phyloP scores from a whole-genome alignment of 2,329 filamentous ascomycete genomes.

The Pezicula neosporulosa region DNA sequence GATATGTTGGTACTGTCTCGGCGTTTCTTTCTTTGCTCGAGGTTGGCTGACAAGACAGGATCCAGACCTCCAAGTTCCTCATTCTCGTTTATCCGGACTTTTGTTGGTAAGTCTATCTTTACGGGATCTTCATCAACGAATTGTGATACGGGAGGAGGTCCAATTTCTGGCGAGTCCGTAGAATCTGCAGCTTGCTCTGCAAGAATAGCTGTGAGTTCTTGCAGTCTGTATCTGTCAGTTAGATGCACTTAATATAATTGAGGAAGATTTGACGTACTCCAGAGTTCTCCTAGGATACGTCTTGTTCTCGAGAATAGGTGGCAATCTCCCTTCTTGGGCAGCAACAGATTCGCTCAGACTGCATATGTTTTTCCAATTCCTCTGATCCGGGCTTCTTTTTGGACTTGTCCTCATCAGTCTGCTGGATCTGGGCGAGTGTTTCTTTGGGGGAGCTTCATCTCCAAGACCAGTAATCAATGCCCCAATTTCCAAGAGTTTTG shows the following conservation, averaged over 20 bases:
- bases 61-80: conserved; percentile 18
- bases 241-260: conserved; percentile 19
- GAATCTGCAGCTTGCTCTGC: conserved; percentile 27
- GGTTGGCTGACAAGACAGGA: conserved; percentile 23
- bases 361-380: conserved; percentile 45
- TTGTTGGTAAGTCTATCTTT: conserved; percentile 47
- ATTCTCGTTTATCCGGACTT: conserved; percentile 6
- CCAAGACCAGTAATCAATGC: conserved; percentile 65
- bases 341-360: conserved; percentile 30
- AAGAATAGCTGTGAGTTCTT: conserved; percentile 23
- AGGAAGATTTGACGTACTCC: conserved; percentile 46
- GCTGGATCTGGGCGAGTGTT: conserved; percentile 38
- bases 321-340: conserved; percentile 42
- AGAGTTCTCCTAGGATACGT: conserved; percentile 64
- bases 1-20: conserved; percentile 22
- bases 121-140: conserved; percentile 54
- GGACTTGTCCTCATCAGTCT: conserved; percentile 31
- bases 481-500: conserved; percentile 68
- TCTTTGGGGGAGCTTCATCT: conserved; percentile 52
- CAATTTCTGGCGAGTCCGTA: conserved; percentile 66
- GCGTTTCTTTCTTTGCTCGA: conserved; percentile 30
- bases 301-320: conserved; percentile 69
- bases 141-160: conserved; percentile 56
- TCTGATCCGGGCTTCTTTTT: conserved; percentile 45
- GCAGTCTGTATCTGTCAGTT: conserved; percentile 24